Evolutionary conservation across 805 yeast species (phyloP).

Genomic region (Priceomyces medius): DNA sequence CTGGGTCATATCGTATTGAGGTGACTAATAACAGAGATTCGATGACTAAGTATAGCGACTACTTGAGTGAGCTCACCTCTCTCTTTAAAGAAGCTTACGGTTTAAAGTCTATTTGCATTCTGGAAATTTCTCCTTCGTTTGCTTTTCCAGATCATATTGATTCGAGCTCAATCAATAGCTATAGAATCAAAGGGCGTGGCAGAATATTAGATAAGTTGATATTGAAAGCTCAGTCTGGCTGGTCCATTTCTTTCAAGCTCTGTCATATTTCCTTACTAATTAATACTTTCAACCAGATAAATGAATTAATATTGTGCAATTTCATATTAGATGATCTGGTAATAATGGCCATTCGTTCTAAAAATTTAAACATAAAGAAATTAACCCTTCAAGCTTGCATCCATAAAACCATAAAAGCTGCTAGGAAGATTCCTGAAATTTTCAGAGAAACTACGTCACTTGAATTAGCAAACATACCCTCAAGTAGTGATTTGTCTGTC

Average conservation of each 20-base stretch:
- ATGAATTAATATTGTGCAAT: conserved; percentile 43
- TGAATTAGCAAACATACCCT: conserved; percentile 36
- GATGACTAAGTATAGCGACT: conserved; percentile 22
- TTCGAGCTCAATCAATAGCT: conserved; percentile 19
- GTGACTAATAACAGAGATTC: conserved; percentile 14
- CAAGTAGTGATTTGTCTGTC: conserved; percentile 48
- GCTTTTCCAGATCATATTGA: conserved; percentile 26
- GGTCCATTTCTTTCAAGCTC: conserved; percentile 51
- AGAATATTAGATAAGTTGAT: conserved; percentile 32
- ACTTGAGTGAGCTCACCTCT: conserved; percentile 19
- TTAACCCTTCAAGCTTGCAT: conserved; percentile 22
- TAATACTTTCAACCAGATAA: conserved; percentile 37
- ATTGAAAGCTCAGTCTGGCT: conserved; percentile 45
- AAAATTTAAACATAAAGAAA: conserved; percentile 11
- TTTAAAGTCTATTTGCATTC: conserved; percentile 37
- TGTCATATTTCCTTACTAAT: conserved; percentile 47
- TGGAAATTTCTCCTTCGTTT: conserved; percentile 52
- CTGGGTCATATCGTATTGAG: conserved; percentile 38
- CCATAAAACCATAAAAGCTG: conserved; percentile 13
- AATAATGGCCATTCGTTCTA: conserved; percentile 21
- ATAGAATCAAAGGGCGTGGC: conserved; percentile 9
- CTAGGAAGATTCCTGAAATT: conserved; percentile 20
- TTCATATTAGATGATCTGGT: conserved; percentile 47
- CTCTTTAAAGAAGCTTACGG: conserved; percentile 50
- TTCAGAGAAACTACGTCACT: conserved; percentile 41